Base-by-base conservation (phyloP, 805 yeast genomes). In the Candida xyloterini region DNA sequence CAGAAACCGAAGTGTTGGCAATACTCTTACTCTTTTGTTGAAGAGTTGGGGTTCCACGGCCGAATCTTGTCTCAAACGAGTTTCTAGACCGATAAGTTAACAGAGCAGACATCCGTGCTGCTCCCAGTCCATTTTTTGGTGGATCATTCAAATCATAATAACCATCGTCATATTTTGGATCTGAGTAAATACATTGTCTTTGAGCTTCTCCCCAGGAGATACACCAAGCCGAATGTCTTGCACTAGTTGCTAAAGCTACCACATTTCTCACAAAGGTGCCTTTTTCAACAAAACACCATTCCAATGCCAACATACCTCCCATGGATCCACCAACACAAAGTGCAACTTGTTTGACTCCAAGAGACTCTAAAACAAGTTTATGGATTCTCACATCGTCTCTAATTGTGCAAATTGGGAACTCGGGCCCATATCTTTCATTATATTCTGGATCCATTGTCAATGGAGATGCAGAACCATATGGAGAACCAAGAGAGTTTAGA, bases 201-300 rank as follows among this genome's bases (percentile, higher is more conserved):
- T 93, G 99, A 2, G 99, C 95, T 59, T 93, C 99, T 39, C 95
- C 91, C 99, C 99, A 93, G 4, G 96, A 86, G 28, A 93, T 93
- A 51, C 98, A 93, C 99, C 99, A 93, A 0, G 99, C 99, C 2
- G 95, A 84, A 30, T 90, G 95, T 56, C 95, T 73, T 0, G 98
- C 96, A 18, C 95, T 80, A 0, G 98, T 91, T 1, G 99, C 99
- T 38, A 91, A 65, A 0, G 96, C 91, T 10, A 91, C 81, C 15
- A 85, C 69, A 29, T 75, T 68, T 43, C 74, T 73, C 24, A 93
- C 95, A 57, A 77, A 93, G 1, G 68, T 59, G 3, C 83, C 83
- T 40, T 78, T 81, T 20, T 59, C 55, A 13, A 57, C 63, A 58
- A 76, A 87, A 3, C 89, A 78, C 75, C 87, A 93, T 60, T 93